phyloP scores from a whole-genome alignment of 345 rosid species.

The Microthlaspi erraticum region DNA sequence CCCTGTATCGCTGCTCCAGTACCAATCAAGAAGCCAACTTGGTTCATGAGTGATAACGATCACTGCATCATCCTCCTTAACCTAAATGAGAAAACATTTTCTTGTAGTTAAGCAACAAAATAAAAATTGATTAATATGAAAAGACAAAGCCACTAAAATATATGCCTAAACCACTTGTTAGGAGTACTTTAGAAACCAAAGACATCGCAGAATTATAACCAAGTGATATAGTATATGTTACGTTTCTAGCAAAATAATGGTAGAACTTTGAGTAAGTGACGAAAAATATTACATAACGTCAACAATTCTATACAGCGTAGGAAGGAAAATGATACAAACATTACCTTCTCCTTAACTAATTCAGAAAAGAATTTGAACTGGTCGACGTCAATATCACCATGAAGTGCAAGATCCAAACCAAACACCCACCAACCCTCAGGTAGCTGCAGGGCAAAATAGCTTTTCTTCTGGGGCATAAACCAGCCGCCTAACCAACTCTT shows the following conservation, averaged over 20 bases:
- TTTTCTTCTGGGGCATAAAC: slow-evolving; percentile 99
- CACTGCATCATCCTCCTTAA: slow-evolving; percentile 76
- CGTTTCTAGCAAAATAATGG: slow-evolving; percentile 9
- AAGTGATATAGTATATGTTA: slow-evolving; percentile 3
- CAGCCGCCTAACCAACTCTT: slow-evolving; percentile 99
- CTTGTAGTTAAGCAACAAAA: not conserved
- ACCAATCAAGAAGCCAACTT: slow-evolving; percentile 98
- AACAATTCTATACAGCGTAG: not conserved
- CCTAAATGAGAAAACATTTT: slow-evolving; percentile 52
- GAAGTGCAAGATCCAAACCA: slow-evolving; percentile 98
- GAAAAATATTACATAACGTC: not conserved
- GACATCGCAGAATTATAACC: slow-evolving; percentile 5
- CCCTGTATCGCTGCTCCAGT: slow-evolving; percentile 78
- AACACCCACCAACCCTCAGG: slow-evolving; percentile 97
- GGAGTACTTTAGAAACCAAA: slow-evolving; percentile 3
- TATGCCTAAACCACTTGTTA: slow-evolving; percentile 2
- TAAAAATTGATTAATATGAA: slow-evolving; percentile 18
- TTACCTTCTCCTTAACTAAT: slow-evolving; percentile 76
- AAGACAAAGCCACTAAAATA: slow-evolving; percentile 24
- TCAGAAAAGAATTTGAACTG: slow-evolving; percentile 98
- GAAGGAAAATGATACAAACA: slow-evolving; percentile 23
- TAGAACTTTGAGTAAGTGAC: slow-evolving; percentile 12
- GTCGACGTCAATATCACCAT: slow-evolving; percentile 96
- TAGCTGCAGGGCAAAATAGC: slow-evolving; percentile 96
- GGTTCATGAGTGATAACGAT: slow-evolving; percentile 96